Base-by-base conservation (phyloP, 2,329 filamentous ascomycete genomes). In the Albophoma yamanashiensis region DNA sequence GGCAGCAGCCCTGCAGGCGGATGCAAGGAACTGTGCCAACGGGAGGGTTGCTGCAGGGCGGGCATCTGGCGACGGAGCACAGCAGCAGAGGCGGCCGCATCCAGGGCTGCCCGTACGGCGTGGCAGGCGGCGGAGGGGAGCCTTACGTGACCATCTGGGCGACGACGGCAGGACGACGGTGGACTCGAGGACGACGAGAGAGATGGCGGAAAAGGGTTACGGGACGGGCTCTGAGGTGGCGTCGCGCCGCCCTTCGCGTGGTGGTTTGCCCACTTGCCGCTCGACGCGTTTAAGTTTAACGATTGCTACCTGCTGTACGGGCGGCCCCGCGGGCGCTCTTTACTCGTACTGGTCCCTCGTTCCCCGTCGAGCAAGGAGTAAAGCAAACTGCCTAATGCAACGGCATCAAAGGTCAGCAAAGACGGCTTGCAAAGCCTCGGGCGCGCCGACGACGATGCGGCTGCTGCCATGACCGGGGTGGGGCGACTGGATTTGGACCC, bases 1-100 rank as follows among this genome's bases (percentile, higher is more conserved):
- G 60, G 53, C 60, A 45, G 55, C 58, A 34, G 61, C 60, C 62
- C 64, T 66, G 66, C 66, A 67, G 63, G 63, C 57, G 45, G 61
- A 61, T 65, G 65, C 62, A 66, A 65, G 63, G 64, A 60, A 58
- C 59, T 60, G 59, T 12, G 27, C 22, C 50, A 22, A 12, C 17
- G 20, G 56, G 50, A 39, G 34, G 57, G 58, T 53, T 50, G 58
- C 58, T 45, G 40, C 56, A 38, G 17, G 50, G 50, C 27, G 20
- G 50, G 27, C 50, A 14, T 53, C 50, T 22, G 31, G 50, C 50
- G 50, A 55, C 20, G 50, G 50, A 38, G 27, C 50, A 55, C 50
- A 55, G 20, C 47, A 53, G 47, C 22, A 55, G 31, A 55, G 20
- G 31, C 17, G 17, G 31, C 50, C 39, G 36, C 34, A 45, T 34